Evolutionary conservation across 208 protist genomes (phyloP).

Genomic region (Leishmania lainsoni): DNA sequence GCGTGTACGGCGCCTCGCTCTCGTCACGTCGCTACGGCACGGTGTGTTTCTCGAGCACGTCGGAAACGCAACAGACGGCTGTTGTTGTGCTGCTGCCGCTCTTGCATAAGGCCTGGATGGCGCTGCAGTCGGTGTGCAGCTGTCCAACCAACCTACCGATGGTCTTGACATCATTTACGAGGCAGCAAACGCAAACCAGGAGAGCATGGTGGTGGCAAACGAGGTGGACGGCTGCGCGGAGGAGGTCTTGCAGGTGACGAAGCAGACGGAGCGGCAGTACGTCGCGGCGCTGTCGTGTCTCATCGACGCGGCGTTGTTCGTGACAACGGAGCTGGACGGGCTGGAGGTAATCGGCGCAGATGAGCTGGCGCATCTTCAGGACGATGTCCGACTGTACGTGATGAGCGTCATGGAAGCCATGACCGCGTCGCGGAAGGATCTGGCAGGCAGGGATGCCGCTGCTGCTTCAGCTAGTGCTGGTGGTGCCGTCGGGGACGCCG

Average conservation of each 20-base stretch:
- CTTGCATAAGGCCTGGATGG: conserved; percentile 82
- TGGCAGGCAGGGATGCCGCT: conserved; percentile 16
- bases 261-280: conserved; percentile 43
- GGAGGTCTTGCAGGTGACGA: conserved; percentile 39
- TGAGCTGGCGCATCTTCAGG: conserved; percentile 48
- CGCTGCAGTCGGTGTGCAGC: conserved; percentile 48
- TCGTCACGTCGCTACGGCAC: conserved; percentile 35
- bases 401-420: conserved; percentile 53
- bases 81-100: conserved; percentile 65
- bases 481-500: not conserved
- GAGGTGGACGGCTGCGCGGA: conserved; percentile 17
- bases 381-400: conserved; percentile 42
- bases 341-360: conserved; percentile 38
- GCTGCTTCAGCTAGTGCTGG: conserved; percentile 8
- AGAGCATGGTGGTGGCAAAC: conserved; percentile 33
- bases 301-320: conserved; percentile 49
- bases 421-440: conserved; percentile 54
- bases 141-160: conserved; percentile 60
- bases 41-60: conserved; percentile 41
- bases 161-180: conserved; percentile 70
- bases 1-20: conserved; percentile 36
- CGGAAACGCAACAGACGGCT: conserved; percentile 50
- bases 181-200: conserved; percentile 41
- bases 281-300: conserved; percentile 38
- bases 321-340: conserved; percentile 62